Conservation (phyloP, 164 flowering plant species). For the Magnolia sinica region DNA sequence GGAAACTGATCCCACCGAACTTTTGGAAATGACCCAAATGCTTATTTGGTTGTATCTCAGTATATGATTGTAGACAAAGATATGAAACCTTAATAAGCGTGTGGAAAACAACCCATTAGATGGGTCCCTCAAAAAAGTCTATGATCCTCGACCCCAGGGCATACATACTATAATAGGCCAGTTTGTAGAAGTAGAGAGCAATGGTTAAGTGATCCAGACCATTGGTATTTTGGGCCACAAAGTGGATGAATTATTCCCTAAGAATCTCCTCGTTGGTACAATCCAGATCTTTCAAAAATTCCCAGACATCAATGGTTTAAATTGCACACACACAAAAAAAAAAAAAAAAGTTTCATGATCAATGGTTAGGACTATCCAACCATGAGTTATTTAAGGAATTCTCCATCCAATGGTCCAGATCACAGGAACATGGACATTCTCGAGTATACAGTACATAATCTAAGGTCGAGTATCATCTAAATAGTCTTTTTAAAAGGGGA, state of each 20-base stretch:
- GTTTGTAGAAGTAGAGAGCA: too few relatives aligned
- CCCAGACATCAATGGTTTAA: too few relatives aligned
- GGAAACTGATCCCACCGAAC: not conserved
- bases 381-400: not conserved
- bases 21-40: not conserved
- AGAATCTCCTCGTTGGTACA: too few relatives aligned
- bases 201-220: too few relatives aligned
- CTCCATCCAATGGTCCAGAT: not conserved
- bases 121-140: too few relatives aligned
- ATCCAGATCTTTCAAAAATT: too few relatives aligned
- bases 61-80: not conserved
- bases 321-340: not conserved
- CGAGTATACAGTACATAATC: not conserved
- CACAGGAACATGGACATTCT: not conserved
- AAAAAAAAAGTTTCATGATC: not conserved
- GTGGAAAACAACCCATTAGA: not conserved
- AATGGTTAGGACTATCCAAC: not conserved
- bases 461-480: slow-evolving; percentile 5
- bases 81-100: not conserved
- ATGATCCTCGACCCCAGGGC: too few relatives aligned
- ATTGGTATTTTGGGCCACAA: too few relatives aligned
- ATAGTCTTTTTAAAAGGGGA: not conserved
- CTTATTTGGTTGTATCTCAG: not conserved
- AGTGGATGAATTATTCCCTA: too few relatives aligned
- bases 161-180: too few relatives aligned